Base-by-base conservation (phyloP, 139 green algal genomes). In the Chlorella vulgaris region DNA sequence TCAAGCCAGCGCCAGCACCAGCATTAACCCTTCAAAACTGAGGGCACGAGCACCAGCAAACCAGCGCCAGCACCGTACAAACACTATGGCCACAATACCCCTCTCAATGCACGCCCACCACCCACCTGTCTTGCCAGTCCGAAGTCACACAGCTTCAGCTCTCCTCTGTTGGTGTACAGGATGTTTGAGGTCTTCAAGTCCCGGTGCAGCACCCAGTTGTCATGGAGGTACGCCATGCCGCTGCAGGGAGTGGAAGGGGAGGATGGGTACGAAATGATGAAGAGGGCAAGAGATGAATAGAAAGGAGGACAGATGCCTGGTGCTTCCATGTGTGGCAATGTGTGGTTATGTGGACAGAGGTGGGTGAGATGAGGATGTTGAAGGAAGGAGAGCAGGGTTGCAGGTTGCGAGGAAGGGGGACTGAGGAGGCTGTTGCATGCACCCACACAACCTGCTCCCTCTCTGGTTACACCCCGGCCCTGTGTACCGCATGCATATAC, bases 171-270 rank as follows among this genome's bases (percentile, higher is more conserved):
- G 84, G 94, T 98, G 87, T 98, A 97, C 78, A 99, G 93, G 78
- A 99, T 94, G 91, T 99, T 99, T 75, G 89, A 93, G 31, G 95
- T 97, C 87, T 99, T 99, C 19, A 99, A 88, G 88, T 98, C 94
- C 8, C 95, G 86, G 83, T 97, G 93, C 38, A 97, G 81, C 38
- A 96, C 90, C 92, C 93, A 97, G 88, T 97, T 93, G 4, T 94
- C 86, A 84, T 99, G 96, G 70, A 99, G 89, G 90, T 97, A 98
- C 0, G 81, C 82, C 8, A 97, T 80, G 53, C 96, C 97, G 13
- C 68, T 53, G 81, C 73, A 29, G 62, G 89, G 97, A 6, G 67
- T 53, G 67, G 4, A 29, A 15, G 35, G 38, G 67, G 13, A 55
- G 35, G 58, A 55, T n/a, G n/a, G n/a, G n/a, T n/a, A n/a, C n/a